Evolutionary conservation across 1,284 basidiomycete genomes (phyloP).

Genomic region (Caloboletus firmus): DNA sequence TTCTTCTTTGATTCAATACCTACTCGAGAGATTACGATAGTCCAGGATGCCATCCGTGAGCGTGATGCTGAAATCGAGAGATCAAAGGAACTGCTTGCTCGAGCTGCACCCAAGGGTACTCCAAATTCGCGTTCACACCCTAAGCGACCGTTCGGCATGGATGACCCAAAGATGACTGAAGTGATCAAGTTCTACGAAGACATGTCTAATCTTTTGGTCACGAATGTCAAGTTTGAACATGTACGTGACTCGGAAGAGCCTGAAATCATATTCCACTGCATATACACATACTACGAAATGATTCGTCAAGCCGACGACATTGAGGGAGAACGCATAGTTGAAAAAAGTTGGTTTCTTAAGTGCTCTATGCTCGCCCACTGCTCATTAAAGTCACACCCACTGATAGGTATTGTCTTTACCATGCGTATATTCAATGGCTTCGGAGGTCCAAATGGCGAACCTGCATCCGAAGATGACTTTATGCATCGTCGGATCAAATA

Average conservation of each 20-base stretch:
- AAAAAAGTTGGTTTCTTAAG: conserved; percentile 40
- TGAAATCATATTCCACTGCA: conserved; percentile 49
- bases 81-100: conserved; percentile 46
- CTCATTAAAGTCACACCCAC: conserved; percentile 4
- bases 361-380: background rate
- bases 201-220: conserved; percentile 56
- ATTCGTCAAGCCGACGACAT: conserved; percentile 28
- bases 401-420: conserved; percentile 59
- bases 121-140: conserved; percentile 31
- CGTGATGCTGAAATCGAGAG: conserved; percentile 63
- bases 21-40: conserved; percentile 32
- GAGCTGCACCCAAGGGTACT: conserved; percentile 37
- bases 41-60: conserved; percentile 51
- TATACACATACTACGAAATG: conserved; percentile 50
- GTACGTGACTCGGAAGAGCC: conserved; percentile 30
- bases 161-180: conserved; percentile 53
- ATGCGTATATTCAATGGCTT: conserved; percentile 48
- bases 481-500: conserved; percentile 53
- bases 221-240: conserved; percentile 46
- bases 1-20: background rate
- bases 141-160: conserved; percentile 36
- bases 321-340: conserved; percentile 31
- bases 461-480: conserved; percentile 35
- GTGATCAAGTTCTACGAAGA: conserved; percentile 62
- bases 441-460: conserved; percentile 34